phyloP scores from a whole-genome alignment of 2,329 filamentous ascomycete species.

The Metarhizium sp. region DNA sequence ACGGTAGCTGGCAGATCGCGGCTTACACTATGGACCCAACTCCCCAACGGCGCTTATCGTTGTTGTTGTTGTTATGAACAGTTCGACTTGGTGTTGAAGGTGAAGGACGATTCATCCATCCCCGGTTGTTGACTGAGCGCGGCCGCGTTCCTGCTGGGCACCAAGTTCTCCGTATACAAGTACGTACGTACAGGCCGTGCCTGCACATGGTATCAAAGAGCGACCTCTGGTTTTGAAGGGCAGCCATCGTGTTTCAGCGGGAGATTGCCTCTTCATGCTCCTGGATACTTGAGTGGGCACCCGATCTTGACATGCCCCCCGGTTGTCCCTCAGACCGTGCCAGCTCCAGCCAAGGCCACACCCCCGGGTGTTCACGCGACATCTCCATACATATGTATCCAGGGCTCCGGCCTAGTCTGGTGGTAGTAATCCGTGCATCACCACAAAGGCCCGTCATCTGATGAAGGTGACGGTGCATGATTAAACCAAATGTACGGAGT shows the following conservation, averaged over 20 bases:
- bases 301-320: background rate
- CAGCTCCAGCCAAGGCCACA: background rate
- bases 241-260: slow-evolving; percentile 17
- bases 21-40: too few relatives aligned
- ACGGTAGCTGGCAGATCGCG: too few relatives aligned
- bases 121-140: too few relatives aligned
- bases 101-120: too few relatives aligned
- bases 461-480: background rate
- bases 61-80: too few relatives aligned
- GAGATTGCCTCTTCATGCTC: slow-evolving; percentile 16
- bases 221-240: background rate
- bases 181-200: too few relatives aligned
- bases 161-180: too few relatives aligned
- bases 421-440: background rate
- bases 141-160: too few relatives aligned
- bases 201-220: too few relatives aligned
- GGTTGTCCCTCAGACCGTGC: slow-evolving; percentile 1
- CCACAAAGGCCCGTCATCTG: background rate
- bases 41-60: too few relatives aligned
- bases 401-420: background rate
- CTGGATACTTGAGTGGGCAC: background rate
- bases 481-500: background rate
- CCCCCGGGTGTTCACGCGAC: too few relatives aligned
- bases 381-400: background rate
- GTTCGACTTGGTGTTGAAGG: too few relatives aligned